Conservation (phyloP, 331 rosid species). For the Stylosanthes scabra region DNA sequence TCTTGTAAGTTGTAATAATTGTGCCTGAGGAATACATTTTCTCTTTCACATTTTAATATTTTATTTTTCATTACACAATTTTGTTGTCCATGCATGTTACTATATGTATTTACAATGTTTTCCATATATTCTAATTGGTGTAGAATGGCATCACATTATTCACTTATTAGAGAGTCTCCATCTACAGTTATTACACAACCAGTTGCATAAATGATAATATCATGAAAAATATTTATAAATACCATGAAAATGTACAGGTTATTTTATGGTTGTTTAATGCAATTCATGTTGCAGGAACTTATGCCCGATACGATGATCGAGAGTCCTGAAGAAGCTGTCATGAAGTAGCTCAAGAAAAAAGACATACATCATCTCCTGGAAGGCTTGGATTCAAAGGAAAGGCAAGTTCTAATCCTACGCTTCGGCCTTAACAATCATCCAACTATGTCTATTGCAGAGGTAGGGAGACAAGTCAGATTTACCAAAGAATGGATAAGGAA, state of each 20-base stretch:
- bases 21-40: not conserved
- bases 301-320: no score
- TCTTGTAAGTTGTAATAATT: not conserved
- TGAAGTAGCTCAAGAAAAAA: no score
- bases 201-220: not conserved
- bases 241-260: conserved; percentile 23
- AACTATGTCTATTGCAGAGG: conserved; percentile 78
- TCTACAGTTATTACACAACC: conserved; percentile 14
- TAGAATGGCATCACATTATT: not conserved
- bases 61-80: not conserved
- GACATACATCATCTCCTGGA: no score
- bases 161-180: not conserved
- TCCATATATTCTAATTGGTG: no score
- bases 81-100: conserved; percentile 5
- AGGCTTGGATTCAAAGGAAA: no score
- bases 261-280: no score
- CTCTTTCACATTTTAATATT: no score
- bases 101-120: no score
- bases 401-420: no score
- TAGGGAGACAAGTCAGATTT: conserved; percentile 65
- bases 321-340: no score
- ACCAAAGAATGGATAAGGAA: conserved; percentile 89
- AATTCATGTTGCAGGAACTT: no score
- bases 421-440: no score
- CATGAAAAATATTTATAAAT: not conserved